phyloP scores from a whole-genome alignment of 441 rosid genomes.

The Biscutella laevigata region DNA sequence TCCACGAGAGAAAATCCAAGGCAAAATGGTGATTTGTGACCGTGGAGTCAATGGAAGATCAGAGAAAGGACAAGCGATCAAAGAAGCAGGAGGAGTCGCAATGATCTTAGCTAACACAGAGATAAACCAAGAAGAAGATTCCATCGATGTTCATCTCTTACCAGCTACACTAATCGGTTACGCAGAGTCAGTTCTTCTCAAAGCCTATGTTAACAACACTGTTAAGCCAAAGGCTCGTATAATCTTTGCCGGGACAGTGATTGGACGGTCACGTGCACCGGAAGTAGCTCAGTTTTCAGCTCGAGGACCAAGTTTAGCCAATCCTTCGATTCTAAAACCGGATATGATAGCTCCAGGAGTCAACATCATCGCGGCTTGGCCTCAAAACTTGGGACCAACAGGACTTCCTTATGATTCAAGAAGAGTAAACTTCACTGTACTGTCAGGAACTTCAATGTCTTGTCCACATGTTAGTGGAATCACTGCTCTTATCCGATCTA shows the following conservation, averaged over 20 bases:
- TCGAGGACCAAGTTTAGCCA: constrained; percentile 53
- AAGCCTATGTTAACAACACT: constrained; percentile 46
- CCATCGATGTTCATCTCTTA: constrained; percentile 53
- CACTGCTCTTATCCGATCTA: constrained; percentile 45
- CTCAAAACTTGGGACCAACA: constrained; percentile 56
- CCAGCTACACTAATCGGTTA: constrained; percentile 49
- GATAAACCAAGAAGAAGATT: constrained; percentile 58
- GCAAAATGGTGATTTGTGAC: constrained; percentile 61
- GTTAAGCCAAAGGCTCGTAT: constrained; percentile 38
- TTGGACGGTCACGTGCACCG: constrained; percentile 48
- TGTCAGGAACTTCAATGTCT: constrained; percentile 80
- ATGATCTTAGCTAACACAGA: constrained; percentile 57
- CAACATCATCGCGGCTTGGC: constrained; percentile 73
- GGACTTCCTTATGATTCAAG: constrained; percentile 55
- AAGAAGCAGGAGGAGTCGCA: constrained; percentile 66
- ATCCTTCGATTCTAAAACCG: constrained; percentile 53
- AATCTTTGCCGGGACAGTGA: constrained; percentile 39
- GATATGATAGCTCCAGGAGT: constrained; percentile 69
- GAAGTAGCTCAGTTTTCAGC: constrained; percentile 47
- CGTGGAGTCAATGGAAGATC: constrained; percentile 61
- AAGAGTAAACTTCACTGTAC: constrained; percentile 59
- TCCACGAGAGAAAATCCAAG: constrained; percentile 36
- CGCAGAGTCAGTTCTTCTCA: constrained; percentile 33
- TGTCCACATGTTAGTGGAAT: constrained; percentile 68
- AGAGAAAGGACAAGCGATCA: constrained; percentile 51